Evolutionary conservation across 2,329 filamentous ascomycete species (phyloP).

Genomic region (Fusarium sp.): DNA sequence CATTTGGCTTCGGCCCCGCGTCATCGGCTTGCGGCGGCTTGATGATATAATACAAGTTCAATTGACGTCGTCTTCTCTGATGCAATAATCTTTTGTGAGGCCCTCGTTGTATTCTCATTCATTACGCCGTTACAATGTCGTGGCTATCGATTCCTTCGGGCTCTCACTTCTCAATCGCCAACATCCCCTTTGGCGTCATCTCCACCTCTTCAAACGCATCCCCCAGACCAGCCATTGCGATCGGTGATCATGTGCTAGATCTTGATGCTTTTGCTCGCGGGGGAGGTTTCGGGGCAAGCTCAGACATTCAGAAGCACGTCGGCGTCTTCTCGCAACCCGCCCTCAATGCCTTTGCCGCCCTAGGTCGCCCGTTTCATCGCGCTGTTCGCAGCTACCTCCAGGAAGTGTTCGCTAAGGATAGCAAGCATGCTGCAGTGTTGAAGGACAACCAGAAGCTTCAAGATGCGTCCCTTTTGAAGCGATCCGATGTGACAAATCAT

Average conservation of each 20-base stretch:
- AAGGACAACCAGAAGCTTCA: slow-evolving; percentile 52
- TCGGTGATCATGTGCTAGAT: slow-evolving; percentile 79
- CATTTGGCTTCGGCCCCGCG: slow-evolving; percentile 1
- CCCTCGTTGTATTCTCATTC: background rate
- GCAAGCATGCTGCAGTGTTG: slow-evolving; percentile 51
- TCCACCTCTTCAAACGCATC: slow-evolving; percentile 67
- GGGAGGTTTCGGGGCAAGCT: slow-evolving; percentile 53
- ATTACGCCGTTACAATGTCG: slow-evolving; percentile 33
- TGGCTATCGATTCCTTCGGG: slow-evolving; percentile 50
- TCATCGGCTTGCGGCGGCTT: slow-evolving; percentile 35
- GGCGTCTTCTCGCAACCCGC: slow-evolving; percentile 44
- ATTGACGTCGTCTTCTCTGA: background rate
- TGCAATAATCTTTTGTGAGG: background rate
- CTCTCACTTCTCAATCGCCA: slow-evolving; percentile 67
- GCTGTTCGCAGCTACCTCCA: slow-evolving; percentile 78
- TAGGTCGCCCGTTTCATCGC: slow-evolving; percentile 76
- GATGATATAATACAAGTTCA: slow-evolving; percentile 23
- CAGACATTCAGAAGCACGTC: slow-evolving; percentile 42
- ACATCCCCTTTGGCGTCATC: slow-evolving; percentile 88
- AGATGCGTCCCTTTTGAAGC: slow-evolving; percentile 44
- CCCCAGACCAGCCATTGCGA: slow-evolving; percentile 76
- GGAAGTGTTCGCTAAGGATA: slow-evolving; percentile 68
- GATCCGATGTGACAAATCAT: slow-evolving; percentile 70
- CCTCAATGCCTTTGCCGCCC: slow-evolving; percentile 53
- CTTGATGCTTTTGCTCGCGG: slow-evolving; percentile 68